These are phyloP conservation scores for Phytophthora meadii DNA, from an alignment of 352 stramenopile species.

Conservation along the genomic window DNA sequence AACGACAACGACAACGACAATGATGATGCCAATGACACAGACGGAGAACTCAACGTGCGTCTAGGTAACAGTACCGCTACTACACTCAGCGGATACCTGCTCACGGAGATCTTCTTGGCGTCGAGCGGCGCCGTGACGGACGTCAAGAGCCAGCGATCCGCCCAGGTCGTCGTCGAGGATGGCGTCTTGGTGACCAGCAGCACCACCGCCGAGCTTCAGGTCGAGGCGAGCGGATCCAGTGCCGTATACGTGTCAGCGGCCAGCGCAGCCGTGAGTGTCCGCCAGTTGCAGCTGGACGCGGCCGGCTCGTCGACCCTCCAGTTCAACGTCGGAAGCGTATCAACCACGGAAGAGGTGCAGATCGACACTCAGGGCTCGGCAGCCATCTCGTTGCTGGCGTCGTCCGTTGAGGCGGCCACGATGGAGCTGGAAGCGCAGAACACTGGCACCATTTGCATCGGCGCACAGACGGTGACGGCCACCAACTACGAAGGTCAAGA, in stretches of 20 bases:
- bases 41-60: slow-evolving; percentile 32
- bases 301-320: slow-evolving; percentile 25
- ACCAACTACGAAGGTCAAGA: slow-evolving; percentile 28
- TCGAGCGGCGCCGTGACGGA: slow-evolving; percentile 32
- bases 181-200: slow-evolving; percentile 34
- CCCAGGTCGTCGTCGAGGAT: slow-evolving; percentile 37
- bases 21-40: slow-evolving; percentile 26
- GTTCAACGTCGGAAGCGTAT: slow-evolving; percentile 34
- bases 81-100: slow-evolving; percentile 32
- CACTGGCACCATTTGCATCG: slow-evolving; percentile 37
- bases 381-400: slow-evolving; percentile 25
- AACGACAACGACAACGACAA: slow-evolving; percentile 29
- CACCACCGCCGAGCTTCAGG: slow-evolving; percentile 32
- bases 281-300: slow-evolving; percentile 29
- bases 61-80: slow-evolving; percentile 26
- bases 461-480: slow-evolving; percentile 21
- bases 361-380: slow-evolving; percentile 28
- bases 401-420: slow-evolving; percentile 23
- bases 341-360: slow-evolving; percentile 21
- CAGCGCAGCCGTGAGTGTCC: slow-evolving; percentile 23
- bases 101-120: slow-evolving; percentile 42
- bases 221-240: slow-evolving; percentile 37
- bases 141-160: slow-evolving; percentile 34
- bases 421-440: slow-evolving; percentile 31
- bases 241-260: slow-evolving; percentile 38